phyloP scores from a whole-genome alignment of 345 rosid genomes.

The Boechera divaricarpa region DNA sequence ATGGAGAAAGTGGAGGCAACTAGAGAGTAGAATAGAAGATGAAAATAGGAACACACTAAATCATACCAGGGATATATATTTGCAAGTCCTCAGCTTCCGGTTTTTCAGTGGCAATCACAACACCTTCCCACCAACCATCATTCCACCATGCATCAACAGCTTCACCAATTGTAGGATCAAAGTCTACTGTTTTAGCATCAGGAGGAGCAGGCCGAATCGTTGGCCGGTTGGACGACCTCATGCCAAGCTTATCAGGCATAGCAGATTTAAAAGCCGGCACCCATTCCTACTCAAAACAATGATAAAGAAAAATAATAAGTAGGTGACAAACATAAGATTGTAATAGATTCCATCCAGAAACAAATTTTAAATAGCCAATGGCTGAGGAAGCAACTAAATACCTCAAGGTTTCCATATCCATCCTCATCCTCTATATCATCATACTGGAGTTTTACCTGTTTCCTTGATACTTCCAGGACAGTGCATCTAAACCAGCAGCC shows the following conservation, averaged over 20 bases:
- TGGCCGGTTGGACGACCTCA: constrained; percentile 72
- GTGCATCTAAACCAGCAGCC: constrained; percentile 99
- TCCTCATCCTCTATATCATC: constrained; percentile 89
- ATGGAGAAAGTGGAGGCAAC: constrained; percentile 21
- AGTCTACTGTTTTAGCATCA: constrained; percentile 38
- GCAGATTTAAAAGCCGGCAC: constrained; percentile 75
- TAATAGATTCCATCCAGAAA: not conserved
- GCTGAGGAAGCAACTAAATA: constrained; percentile 43
- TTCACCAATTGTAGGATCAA: constrained; percentile 55
- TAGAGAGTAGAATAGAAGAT: not conserved
- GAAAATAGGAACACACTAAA: constrained; percentile 1
- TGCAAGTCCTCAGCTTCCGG: constrained; percentile 52
- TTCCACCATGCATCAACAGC: constrained; percentile 99
- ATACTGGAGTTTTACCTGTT: constrained; percentile 78
- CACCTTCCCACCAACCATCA: constrained; percentile 99
- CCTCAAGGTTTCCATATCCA: constrained; percentile 88
- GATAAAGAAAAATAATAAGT: constrained; percentile 6
- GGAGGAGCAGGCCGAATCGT: constrained; percentile 76
- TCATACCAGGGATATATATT: constrained; percentile 77
- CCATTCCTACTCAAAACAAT: constrained; percentile 72
- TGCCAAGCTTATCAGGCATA: constrained; percentile 78
- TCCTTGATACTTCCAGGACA: constrained; percentile 65
- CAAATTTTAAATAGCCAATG: constrained; percentile 3
- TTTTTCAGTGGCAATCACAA: constrained; percentile 55
- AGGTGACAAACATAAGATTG: constrained; percentile 12